These are phyloP conservation scores for Saussurea involucrata DNA, from an alignment of 129 eudicot species.

Conservation along the genomic window DNA sequence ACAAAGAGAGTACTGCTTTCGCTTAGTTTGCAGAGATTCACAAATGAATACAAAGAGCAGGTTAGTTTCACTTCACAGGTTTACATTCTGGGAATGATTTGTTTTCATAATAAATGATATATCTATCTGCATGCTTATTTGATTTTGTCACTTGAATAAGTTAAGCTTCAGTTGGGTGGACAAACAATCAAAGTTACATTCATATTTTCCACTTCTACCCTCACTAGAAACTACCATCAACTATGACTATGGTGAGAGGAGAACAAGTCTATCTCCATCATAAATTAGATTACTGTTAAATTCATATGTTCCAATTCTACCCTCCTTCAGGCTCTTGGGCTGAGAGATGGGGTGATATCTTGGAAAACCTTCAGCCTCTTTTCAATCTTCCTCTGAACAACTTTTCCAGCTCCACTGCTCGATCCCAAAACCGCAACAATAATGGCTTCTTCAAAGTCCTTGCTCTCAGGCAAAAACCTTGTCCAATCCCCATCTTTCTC, in stretches of 20 bases:
- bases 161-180: too few species aligned
- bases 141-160: too few species aligned
- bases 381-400: conserved; percentile 43
- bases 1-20: conserved; percentile 29
- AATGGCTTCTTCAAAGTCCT: conserved; percentile 84
- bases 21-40: not conserved
- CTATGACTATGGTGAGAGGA: conserved; percentile 32
- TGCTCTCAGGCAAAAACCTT: conserved; percentile 60
- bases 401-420: conserved; percentile 25
- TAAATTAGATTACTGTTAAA: conserved; percentile 4
- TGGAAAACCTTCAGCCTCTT: conserved; percentile 87
- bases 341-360: conserved; percentile 72
- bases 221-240: too few species aligned
- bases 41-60: too few species aligned
- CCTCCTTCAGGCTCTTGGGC: conserved; percentile 69
- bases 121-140: too few species aligned
- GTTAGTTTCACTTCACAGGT: too few species aligned
- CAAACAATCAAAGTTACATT: too few species aligned
- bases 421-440: conserved; percentile 76
- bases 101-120: too few species aligned
- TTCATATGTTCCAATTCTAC: too few species aligned
- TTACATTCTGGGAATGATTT: too few species aligned
- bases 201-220: too few species aligned
- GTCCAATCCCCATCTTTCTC: conserved; percentile 37
- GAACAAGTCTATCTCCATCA: conserved; percentile 95